Conservation (phyloP, 169 alveolate genomes). For the Cyclospora cayetanensis region DNA sequence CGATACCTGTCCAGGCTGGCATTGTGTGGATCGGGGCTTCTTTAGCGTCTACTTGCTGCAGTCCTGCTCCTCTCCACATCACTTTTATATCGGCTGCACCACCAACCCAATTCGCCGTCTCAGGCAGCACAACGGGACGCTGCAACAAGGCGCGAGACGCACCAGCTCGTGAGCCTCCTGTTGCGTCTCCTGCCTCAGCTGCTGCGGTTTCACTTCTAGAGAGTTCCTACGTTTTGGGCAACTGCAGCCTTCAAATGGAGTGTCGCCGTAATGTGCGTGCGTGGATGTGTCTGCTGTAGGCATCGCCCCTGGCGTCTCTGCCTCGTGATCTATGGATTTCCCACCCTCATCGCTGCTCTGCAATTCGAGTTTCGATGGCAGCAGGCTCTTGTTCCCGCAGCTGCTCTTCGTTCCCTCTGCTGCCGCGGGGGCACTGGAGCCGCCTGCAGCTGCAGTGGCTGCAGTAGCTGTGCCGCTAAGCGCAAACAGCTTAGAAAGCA, state of each 20-base stretch:
- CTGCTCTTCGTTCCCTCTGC: slow-evolving; percentile 34
- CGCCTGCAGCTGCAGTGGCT: slow-evolving; percentile 52
- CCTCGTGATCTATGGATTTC: slow-evolving; percentile 38
- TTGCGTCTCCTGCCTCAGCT: slow-evolving; percentile 4
- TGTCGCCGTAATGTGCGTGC: not conserved
- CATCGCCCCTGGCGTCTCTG: slow-evolving; percentile 62
- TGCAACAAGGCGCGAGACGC: slow-evolving; percentile 41
- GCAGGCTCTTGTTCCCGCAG: slow-evolving; percentile 61
- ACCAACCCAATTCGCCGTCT: slow-evolving; percentile 49
- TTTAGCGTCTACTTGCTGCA: slow-evolving; percentile 56
- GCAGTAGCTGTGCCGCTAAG: slow-evolving; percentile 46
- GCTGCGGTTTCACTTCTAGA: too few relatives aligned
- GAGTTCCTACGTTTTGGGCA: not conserved
- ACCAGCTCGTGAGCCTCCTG: not conserved
- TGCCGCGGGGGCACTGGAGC: slow-evolving; percentile 43
- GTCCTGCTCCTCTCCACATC: slow-evolving; percentile 19
- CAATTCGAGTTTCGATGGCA: slow-evolving; percentile 69
- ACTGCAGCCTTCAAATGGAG: slow-evolving; percentile 19
- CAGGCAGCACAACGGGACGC: slow-evolving; percentile 63
- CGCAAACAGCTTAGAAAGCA: slow-evolving; percentile 3
- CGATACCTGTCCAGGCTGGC: not conserved
- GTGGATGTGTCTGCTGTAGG: slow-evolving; percentile 28
- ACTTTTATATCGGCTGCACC: slow-evolving; percentile 60
- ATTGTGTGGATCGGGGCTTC: slow-evolving; percentile 16
- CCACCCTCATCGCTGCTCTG: slow-evolving; percentile 25